These are phyloP conservation scores for Paracamarosporium sp. DNA, from an alignment of 2,329 filamentous ascomycete species.

Conservation along the genomic window DNA sequence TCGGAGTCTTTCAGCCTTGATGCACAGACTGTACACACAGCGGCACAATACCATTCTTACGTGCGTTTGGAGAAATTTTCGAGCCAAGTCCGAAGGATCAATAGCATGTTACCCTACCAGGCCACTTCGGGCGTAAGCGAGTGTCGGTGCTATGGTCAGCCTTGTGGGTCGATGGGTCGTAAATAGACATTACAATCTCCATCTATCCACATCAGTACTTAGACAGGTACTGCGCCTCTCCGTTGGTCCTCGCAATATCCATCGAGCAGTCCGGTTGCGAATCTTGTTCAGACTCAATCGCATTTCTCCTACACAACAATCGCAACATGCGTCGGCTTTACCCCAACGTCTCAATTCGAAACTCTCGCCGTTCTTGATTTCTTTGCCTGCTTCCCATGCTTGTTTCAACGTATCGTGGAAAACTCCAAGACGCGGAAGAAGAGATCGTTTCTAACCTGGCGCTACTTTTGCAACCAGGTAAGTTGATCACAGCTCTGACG, in stretches of 20 bases:
- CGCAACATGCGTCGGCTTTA: neutral
- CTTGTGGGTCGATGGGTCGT: neutral
- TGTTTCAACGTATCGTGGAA: no score
- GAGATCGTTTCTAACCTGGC: no score
- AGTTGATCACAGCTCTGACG: neutral
- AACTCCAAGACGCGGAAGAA: no score
- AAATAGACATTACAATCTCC: conserved; percentile 3
- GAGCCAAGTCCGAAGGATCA: neutral
- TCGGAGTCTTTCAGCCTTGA: neutral
- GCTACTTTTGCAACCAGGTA: neutral
- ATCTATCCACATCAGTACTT: neutral
- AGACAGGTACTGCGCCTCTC: neutral
- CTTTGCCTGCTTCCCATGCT: neutral
- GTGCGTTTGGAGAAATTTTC: neutral
- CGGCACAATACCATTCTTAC: neutral
- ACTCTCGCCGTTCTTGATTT: neutral
- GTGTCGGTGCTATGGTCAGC: neutral
- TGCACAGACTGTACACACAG: neutral
- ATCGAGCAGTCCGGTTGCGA: neutral
- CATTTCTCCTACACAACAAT: neutral
- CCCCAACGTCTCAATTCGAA: neutral
- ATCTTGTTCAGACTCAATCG: neutral
- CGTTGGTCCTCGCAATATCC: neutral
- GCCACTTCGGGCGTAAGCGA: neutral
- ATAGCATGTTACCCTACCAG: neutral